Evolutionary conservation across 768 basidiomycete genomes (phyloP).

Genomic region (Sistotremastrum niveocremeum): DNA sequence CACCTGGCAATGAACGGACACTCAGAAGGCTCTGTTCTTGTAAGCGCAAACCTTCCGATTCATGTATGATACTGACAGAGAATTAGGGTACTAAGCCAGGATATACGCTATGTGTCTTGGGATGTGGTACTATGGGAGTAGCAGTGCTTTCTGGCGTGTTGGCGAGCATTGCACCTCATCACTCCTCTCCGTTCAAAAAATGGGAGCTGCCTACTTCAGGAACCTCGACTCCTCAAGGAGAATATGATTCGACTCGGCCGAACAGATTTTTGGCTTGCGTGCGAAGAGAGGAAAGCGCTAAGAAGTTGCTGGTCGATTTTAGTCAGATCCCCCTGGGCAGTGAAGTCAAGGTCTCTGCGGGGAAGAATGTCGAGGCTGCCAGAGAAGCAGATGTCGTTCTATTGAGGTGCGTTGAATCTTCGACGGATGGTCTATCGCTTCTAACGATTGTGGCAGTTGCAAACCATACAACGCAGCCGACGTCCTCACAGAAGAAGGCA

Average conservation of each 20-base stretch:
- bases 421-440: neutral
- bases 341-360: conserved; percentile 57
- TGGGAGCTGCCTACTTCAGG: conserved; percentile 65
- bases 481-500: conserved; percentile 63
- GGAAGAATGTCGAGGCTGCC: conserved; percentile 59
- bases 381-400: conserved; percentile 71
- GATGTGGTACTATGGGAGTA: conserved; percentile 98
- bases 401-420: conserved; percentile 50
- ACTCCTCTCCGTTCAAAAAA: conserved; percentile 25
- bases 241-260: conserved; percentile 59
- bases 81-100: too few relatives aligned
- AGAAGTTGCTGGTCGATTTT: conserved; percentile 52
- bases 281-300: conserved; percentile 58
- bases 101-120: conserved; percentile 15
- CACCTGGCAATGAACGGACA: too few relatives aligned
- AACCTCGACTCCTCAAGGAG: conserved; percentile 52
- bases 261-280: conserved; percentile 81
- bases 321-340: conserved; percentile 39
- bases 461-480: conserved; percentile 79
- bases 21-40: too few relatives aligned
- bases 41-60: too few relatives aligned
- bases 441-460: conserved; percentile 39
- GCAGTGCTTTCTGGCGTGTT: conserved; percentile 90
- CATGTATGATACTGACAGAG: too few relatives aligned
- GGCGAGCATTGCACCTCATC: conserved; percentile 54